A percentile compares a stretch with the other conserved stretches of the same genome.
Conservation (phyloP, 2,329 filamentous ascomycete species). For the Pyricularia pennisetigena region DNA sequence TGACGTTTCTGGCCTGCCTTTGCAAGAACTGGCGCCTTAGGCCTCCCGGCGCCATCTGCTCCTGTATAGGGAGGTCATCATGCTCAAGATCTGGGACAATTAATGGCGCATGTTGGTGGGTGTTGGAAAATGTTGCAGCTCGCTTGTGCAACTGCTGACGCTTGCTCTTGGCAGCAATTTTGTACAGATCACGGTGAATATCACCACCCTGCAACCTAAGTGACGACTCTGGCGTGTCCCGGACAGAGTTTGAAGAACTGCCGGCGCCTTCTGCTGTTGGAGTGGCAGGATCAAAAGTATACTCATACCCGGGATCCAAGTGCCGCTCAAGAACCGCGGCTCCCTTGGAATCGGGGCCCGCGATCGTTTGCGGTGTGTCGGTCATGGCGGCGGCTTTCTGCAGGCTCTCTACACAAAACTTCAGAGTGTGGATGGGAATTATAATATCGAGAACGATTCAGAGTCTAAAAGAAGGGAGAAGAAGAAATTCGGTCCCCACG, state of each 20-base stretch:
- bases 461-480: background rate
- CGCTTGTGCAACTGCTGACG: constrained; percentile 49
- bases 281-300: background rate
- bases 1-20: constrained; percentile 57
- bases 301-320: background rate
- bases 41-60: constrained; percentile 87
- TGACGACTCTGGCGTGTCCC: constrained; percentile 37
- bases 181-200: constrained; percentile 88
- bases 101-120: constrained; percentile 30
- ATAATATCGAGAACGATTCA: no score
- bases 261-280: background rate
- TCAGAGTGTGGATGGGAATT: background rate
- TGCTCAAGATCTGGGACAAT: constrained; percentile 60
- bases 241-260: background rate
- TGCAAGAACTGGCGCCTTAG: constrained; percentile 86
- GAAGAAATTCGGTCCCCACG: background rate
- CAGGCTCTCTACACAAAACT: background rate
- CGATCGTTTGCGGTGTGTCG: background rate
- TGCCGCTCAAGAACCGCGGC: background rate
- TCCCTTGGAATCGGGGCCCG: background rate
- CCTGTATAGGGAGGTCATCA: constrained; percentile 74
- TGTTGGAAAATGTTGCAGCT: constrained; percentile 79
- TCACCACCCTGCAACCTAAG: constrained; percentile 88
- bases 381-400: background rate
- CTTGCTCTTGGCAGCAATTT: constrained; percentile 86